Conservation (phyloP, 768 basidiomycete genomes). For the Boletus subparvulus region DNA sequence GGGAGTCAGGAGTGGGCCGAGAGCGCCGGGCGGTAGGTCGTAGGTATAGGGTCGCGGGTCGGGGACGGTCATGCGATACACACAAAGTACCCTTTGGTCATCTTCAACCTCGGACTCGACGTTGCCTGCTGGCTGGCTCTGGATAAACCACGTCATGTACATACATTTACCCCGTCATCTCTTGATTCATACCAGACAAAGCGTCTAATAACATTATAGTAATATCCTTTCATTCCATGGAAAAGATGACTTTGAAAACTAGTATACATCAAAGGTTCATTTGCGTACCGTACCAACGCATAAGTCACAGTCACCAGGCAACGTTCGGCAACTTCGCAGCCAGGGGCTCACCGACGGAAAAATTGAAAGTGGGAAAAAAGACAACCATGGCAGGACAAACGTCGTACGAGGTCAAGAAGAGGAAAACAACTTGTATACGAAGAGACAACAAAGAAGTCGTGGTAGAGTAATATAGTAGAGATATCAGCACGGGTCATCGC, state of each 20-base stretch:
- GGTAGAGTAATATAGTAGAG: conserved; percentile 36
- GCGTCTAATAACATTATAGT: background rate
- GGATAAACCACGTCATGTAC: background rate
- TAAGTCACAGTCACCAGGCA: conserved; percentile 7
- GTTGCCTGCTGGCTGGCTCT: background rate
- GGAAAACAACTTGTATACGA: conserved; percentile 15
- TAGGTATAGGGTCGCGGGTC: background rate
- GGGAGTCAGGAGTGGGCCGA: conserved; percentile 86
- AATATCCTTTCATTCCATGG: conserved; percentile 5
- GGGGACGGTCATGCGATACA: background rate
- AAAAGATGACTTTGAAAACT: conserved; percentile 8
- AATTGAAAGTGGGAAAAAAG: background rate
- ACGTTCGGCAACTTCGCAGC: background rate
- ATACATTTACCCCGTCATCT: background rate
- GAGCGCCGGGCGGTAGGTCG: conserved; percentile 32
- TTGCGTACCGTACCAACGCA: conserved; percentile 21
- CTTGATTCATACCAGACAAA: background rate
- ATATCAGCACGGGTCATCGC: conserved; percentile 32
- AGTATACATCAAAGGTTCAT: conserved; percentile 27
- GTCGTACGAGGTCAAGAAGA: conserved; percentile 4
- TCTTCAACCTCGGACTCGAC: background rate
- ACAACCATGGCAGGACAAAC: conserved; percentile 14
- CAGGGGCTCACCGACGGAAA: background rate
- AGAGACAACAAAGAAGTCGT: conserved; percentile 17
- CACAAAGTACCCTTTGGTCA: background rate